Evolutionary conservation across 1,284 basidiomycete species (phyloP), one percentile per base, ranked within the genome.

Genomic region (Trichosporon ovoides): DNA sequence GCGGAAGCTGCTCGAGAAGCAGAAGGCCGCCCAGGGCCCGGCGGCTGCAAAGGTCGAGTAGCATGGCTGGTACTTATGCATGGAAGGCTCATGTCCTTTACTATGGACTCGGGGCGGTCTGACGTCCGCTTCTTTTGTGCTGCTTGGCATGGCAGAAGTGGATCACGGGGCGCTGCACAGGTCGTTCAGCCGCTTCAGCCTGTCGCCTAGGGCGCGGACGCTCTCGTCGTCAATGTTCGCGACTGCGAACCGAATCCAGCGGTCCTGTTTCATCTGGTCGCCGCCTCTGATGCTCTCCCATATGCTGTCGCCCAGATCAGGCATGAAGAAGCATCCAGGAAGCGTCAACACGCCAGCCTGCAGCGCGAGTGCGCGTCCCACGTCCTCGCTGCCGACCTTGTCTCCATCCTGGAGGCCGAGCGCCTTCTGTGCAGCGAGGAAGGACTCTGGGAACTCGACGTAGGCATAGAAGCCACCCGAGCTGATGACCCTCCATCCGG

Each of bases 391-490:
- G 7, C 69, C 68, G 33, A 70, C 58, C 18, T 48, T 48, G 35
- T 64, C 65, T 24, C 51, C 43, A 75, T 78, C 28, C 60, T 86
- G 82, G 62, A 78, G 69, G 7, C 84, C 87, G 24, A 90, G 75
- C 24, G 80, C 77, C n/a, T 36, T 33, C 18, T 76, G 73, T 7
- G 81, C 68, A 2, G 76, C 75, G 10, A 63, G 53, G 70, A 85
- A 89, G 0, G 60, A 63, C 13, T 38, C 35, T 0, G 89, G 89
- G 66, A 89, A 88, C 52, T 79, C 77, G 56, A 90, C 86, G 67
- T 87, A 89, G 2, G 87, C 86, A 65, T 84, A 91, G 73, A 85
- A 90, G 0, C 83, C 87, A 2, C 88, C 87, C 43, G 83, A 83
- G 1, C 83, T 81, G 5, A 83, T 83, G 38, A 88, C 79, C n/a